Conservation (phyloP, 768 basidiomycete genomes). For the Lactarius deliciosus region DNA sequence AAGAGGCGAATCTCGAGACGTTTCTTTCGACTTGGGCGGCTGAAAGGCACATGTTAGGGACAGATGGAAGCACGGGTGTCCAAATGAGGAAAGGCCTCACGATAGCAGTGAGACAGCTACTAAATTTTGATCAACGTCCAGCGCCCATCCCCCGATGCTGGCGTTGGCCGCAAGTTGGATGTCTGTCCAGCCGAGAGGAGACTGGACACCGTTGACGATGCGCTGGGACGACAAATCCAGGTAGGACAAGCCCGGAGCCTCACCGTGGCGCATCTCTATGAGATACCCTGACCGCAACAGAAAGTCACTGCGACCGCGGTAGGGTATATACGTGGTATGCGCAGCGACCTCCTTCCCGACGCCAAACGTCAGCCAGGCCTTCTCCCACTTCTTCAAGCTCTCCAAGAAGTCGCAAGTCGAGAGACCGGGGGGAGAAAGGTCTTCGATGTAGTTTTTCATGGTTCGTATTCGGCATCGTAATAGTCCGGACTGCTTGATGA, state of each 20-base stretch:
- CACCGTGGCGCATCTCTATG: background rate
- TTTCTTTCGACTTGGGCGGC: background rate
- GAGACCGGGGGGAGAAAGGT: constrained; percentile 9
- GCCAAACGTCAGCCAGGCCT: constrained; percentile 9
- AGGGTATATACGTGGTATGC: background rate
- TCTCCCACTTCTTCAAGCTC: constrained; percentile 10
- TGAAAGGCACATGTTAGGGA: constrained; percentile 4
- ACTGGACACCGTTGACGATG: background rate
- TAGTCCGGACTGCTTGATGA: constrained; percentile 10
- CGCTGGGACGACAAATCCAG: constrained; percentile 7
- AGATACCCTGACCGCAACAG: constrained; percentile 16
- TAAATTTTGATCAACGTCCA: constrained; percentile 18
- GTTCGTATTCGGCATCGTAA: constrained; percentile 6
- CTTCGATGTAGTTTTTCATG: constrained; percentile 6
- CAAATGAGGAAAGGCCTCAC: constrained; percentile 5
- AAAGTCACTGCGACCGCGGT: constrained; percentile 1
- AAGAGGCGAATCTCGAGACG: constrained; percentile 6
- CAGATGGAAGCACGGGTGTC: background rate
- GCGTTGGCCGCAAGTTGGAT: constrained; percentile 30
- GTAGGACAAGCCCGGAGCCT: constrained; percentile 13
- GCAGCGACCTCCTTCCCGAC: background rate
- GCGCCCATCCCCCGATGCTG: constrained; percentile 23
- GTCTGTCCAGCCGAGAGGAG: constrained; percentile 1
- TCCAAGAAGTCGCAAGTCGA: constrained; percentile 6
- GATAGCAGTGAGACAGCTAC: constrained; percentile 2